These are phyloP conservation scores for Pseudogymnoascus sp. DNA, from an alignment of 2,329 filamentous ascomycete species.

Conservation along the genomic window DNA sequence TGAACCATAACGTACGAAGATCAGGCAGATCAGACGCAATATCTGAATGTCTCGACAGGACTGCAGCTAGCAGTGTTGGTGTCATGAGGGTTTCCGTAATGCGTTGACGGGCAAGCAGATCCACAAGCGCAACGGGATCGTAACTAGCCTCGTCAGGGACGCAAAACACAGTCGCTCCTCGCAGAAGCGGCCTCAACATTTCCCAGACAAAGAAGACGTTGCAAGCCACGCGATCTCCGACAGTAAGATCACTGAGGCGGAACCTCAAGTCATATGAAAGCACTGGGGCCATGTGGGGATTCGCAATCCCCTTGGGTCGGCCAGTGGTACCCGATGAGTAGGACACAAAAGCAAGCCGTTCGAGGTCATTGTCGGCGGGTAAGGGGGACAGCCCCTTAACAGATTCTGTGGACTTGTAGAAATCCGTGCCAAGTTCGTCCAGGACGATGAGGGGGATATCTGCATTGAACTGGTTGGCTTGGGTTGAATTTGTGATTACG, in stretches of 20 bases:
- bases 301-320: conserved; percentile 55
- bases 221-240: conserved; percentile 73
- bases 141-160: conserved; percentile 72
- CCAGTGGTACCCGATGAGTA: conserved; percentile 45
- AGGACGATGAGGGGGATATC: conserved; percentile 57
- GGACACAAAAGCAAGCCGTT: conserved; percentile 69
- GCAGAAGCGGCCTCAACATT: conserved; percentile 65
- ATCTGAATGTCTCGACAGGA: conserved; percentile 60
- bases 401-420: conserved; percentile 34
- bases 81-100: conserved; percentile 81
- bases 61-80: conserved; percentile 66
- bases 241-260: conserved; percentile 56
- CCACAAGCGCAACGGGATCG: conserved; percentile 65
- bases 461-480: conserved; percentile 57
- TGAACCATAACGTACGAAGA: conserved; percentile 67
- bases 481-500: conserved; percentile 58
- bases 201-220: conserved; percentile 88
- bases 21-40: conserved; percentile 56
- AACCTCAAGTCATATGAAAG: conserved; percentile 69
- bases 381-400: conserved; percentile 32
- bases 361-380: conserved; percentile 59
- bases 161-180: conserved; percentile 67
- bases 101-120: conserved; percentile 54
- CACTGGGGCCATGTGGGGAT: conserved; percentile 66
- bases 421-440: conserved; percentile 37